Conservation (phyloP, 805 yeast species). For the Starmerella bombicola region DNA sequence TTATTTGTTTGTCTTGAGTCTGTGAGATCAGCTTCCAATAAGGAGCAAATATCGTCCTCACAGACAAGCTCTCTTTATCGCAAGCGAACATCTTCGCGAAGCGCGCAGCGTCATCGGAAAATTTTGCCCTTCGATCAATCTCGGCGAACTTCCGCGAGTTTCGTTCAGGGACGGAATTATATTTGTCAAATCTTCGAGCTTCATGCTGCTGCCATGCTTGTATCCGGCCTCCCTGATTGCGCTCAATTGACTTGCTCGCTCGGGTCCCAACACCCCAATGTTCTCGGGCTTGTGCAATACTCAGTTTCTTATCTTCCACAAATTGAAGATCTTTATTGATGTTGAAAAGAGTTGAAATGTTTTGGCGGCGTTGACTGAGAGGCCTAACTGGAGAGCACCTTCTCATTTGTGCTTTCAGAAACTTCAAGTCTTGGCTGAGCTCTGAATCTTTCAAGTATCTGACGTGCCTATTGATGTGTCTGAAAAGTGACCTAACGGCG, state of each 20-base stretch:
- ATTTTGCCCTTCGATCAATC: conserved; percentile 11
- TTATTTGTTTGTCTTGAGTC: not conserved
- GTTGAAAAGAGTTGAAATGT: not conserved
- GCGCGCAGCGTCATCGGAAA: not conserved
- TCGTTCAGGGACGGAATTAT: conserved; percentile 16
- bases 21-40: conserved; percentile 1
- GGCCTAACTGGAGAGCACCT: not conserved
- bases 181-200: conserved; percentile 19
- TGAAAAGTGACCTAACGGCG: too few species aligned
- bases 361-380: not conserved
- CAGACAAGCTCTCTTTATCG: not conserved
- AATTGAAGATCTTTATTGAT: not conserved
- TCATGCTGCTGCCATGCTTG: conserved; percentile 15
- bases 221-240: conserved; percentile 8
- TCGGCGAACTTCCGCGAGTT: not conserved
- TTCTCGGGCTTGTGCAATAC: not conserved
- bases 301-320: not conserved
- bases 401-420: not conserved
- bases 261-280: not conserved
- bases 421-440: not conserved
- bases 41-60: conserved; percentile 20
- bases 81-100: not conserved
- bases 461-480: not conserved
- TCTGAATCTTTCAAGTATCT: not conserved
- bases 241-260: not conserved